Evolutionary conservation across 2,329 filamentous ascomycete species (phyloP), one percentile per base, ranked within the genome.

Genomic region (Aureobasidium leucospermi): DNA sequence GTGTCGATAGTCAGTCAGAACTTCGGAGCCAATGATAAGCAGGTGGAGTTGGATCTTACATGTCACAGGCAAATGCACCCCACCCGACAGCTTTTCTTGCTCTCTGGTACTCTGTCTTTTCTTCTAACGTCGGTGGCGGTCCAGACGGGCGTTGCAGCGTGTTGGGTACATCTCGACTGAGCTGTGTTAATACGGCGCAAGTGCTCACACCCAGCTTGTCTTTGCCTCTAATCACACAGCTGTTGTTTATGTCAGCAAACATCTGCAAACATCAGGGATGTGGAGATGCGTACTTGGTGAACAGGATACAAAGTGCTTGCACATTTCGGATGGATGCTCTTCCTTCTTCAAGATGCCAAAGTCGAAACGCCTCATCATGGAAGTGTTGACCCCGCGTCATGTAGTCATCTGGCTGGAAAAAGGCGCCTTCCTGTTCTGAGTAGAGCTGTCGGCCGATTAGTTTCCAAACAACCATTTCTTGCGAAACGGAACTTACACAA

Each of bases 331-430:
- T 48, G 15, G 60, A 48, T 5, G 42, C 49, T 19, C 29, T 47
- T 15, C 46, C 56, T 39, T 60, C 51, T 43, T 63, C 61, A 4
- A 42, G 31, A 7, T 61, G 16, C 59, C 56, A 63, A 6, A 61
- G 51, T 9, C 60, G 47, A 11, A 60, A 43, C 5, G 61, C 61
- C 45, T 61, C 61, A 34, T 48, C 41, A 31, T 63, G 60, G 19
- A 63, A 61, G 9, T 61, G 55, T 31, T 59, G 42, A 2, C 61
- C 61, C 11, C 61, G 49, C 11, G 56, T 60, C 28, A 60, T 52
- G 36, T 45, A 59, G 13, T 63, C 51, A n/a, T 53, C 46, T 2
- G 48, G 34, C 7, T 49, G 23, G 15, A 52, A 45, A 16, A 61
- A 61, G 1, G 51, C 55, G n/a, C 53, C 60, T 23, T 61, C 61